phyloP scores from a whole-genome alignment of 352 stramenopile species.

The Thraustochytrium striatum region DNA sequence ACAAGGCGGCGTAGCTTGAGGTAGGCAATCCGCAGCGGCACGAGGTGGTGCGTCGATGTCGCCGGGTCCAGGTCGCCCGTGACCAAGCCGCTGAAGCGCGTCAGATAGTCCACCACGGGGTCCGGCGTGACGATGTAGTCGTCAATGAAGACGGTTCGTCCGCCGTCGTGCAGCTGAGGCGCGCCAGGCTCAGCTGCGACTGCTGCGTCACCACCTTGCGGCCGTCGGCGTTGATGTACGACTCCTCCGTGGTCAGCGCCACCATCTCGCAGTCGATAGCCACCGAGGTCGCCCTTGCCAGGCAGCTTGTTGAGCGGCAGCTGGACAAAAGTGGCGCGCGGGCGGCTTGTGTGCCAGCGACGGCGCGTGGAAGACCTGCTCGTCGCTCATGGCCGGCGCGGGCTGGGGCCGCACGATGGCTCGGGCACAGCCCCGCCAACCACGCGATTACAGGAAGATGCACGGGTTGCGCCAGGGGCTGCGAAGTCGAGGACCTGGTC shows the following conservation, averaged over 20 bases:
- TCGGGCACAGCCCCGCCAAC: background rate
- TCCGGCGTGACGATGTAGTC: slow-evolving; percentile 79
- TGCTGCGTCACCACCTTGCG: slow-evolving; percentile 65
- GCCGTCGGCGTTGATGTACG: slow-evolving; percentile 23
- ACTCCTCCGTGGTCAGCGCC: slow-evolving; percentile 55
- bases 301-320: slow-evolving; percentile 54
- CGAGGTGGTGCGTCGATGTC: slow-evolving; percentile 68
- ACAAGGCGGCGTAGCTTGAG: slow-evolving; percentile 78
- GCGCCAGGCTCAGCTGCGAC: slow-evolving; percentile 68
- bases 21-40: slow-evolving; percentile 71
- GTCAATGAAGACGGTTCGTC: slow-evolving; percentile 71
- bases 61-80: slow-evolving; percentile 70
- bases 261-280: slow-evolving; percentile 77
- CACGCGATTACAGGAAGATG: slow-evolving; percentile 19
- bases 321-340: background rate
- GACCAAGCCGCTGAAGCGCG: slow-evolving; percentile 76
- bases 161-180: slow-evolving; percentile 70
- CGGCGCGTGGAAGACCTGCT: slow-evolving; percentile 29
- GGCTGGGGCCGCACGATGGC: background rate
- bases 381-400: background rate
- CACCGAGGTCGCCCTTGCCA: slow-evolving; percentile 64
- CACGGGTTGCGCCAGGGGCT: slow-evolving; percentile 16
- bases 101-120: slow-evolving; percentile 78
- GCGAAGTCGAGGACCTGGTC: slow-evolving; percentile 52
- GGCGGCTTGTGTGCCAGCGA: background rate